Evolutionary conservation across 164 flowering plant genomes (phyloP).

Genomic region (Piper longum): DNA sequence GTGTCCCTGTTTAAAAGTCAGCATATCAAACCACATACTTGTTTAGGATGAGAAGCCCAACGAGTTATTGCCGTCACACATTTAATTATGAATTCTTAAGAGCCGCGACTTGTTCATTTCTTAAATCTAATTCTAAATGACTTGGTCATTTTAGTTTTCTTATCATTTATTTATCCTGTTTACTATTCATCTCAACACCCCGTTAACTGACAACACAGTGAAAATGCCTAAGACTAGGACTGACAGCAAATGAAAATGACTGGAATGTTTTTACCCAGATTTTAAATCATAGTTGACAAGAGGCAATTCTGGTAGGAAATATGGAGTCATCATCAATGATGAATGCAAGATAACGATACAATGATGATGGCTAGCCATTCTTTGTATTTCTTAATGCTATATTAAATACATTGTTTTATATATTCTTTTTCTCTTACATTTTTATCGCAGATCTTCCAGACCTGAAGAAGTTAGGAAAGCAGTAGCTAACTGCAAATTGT

Average conservation of each 20-base stretch:
- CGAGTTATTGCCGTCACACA: background rate
- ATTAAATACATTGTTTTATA: background rate
- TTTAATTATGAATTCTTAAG: background rate
- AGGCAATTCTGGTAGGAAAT: background rate
- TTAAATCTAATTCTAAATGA: background rate
- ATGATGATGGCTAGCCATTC: no score
- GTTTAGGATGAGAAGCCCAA: background rate
- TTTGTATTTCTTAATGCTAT: background rate
- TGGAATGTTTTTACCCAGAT: no score
- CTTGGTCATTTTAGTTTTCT: background rate
- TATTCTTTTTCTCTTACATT: background rate
- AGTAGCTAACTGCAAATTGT: background rate
- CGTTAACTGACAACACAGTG: no score
- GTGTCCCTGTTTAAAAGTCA: background rate
- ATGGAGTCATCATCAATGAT: background rate
- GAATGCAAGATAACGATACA: background rate
- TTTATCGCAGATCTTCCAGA: conserved; percentile 68
- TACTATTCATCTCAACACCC: no score
- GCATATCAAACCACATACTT: background rate
- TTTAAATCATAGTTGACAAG: no score
- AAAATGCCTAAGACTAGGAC: no score
- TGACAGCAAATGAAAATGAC: no score
- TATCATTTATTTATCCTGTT: no score
- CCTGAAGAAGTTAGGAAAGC: conserved; percentile 56
- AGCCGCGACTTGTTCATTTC: background rate